Base-by-base conservation (phyloP, 306 rosid genomes). In the Prinsepia uniflora region DNA sequence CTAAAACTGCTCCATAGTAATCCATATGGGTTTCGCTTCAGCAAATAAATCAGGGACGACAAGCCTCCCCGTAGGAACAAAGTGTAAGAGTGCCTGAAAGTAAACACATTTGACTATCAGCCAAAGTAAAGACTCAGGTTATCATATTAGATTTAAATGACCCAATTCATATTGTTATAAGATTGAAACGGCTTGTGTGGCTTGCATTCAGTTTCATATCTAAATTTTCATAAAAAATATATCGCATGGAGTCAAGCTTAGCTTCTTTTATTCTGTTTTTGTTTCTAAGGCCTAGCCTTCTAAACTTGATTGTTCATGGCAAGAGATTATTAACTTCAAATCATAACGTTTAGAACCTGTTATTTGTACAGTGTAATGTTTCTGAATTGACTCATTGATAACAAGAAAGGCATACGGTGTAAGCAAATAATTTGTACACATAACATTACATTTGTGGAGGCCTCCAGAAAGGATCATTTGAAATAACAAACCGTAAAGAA, bases 401-500 rank as follows among this genome's bases (percentile, higher is more conserved):
- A 18, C 46, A 52, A 79, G 64, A 68, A 61, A 72, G 24, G 36
- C 55, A 36, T 68, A 59, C 11, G 44, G 50, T 61, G 47, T 47
- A 64, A 24, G 70, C 5, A 46, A 34, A 48, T 13, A 30, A 30
- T 10, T 64, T 61, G 57, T 50, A 42, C 41, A 57, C 47, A 45
- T 64, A 68, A 86, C 98, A 96, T 92, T 92, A 1, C 92, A 87
- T 92, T 83, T 92, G 98, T n/a, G 84, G 88, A 72, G 98, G 98
- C 84, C 90, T 89, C 98, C 96, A 89, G 67, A 87, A 92, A 6
- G 96, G 98, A 80, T 92, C 98, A 71, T 89, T 89, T 13, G 94
- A 87, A 92, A 92, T 72, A 89, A 80, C 96, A 96, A 89, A 30
- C 98, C 98, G 96, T 92, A 75, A 40, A 72, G 41, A 68, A 61